Evolutionary conservation across 2,329 filamentous ascomycete species (phyloP), one percentile per base, ranked within the genome.

Genomic region (Parascedosporium putredinis): DNA sequence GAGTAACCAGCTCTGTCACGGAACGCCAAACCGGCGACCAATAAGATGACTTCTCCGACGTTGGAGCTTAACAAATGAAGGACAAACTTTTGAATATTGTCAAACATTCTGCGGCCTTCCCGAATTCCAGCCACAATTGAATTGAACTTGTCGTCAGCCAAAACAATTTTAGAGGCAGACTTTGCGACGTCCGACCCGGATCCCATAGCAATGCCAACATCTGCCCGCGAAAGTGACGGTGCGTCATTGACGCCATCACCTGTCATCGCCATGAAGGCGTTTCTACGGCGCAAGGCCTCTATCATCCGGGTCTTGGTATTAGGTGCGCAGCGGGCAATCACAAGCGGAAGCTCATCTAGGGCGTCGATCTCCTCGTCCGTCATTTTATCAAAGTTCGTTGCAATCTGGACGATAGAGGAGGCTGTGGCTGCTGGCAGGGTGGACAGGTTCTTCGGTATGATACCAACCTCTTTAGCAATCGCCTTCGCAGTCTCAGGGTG

Each of bases 151-250:
- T 93, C 88, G 61, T 93, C 86, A 0, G 86, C 88, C 42, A 95
- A 71, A 50, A 94, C 88, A 65, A 95, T 91, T 62, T 79, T 84
- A 16, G 83, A 76, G 0, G 87, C 87, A 40, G 84, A 86, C 65
- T 93, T 94, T 53, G 88, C 88, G 5, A 94, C 88, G 57, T 93
- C 88, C 9, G 83, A 88, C 2, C 88, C 88, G 12, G 84, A 83
- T n/a, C 88, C 88, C 88, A 94, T 94, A 50, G 87, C 87, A 56
- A 93, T 95, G 55, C 86, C 88, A 5, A 95, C 86, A 60, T 95
- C 88, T 2, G 87, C 84, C 42, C 79, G 77, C 57, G 87, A 86
- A 29, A 94, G 74, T 4, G 86, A 88, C 0, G 88, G 88, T 2
- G 86, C 86, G 60, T 94, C 88, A 60, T 94, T 94, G 54, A 93